Percentiles rank a stretch among this genome's conserved stretches.
Conservation (phyloP, 768 basidiomycete genomes). For the Boletus edulis region DNA sequence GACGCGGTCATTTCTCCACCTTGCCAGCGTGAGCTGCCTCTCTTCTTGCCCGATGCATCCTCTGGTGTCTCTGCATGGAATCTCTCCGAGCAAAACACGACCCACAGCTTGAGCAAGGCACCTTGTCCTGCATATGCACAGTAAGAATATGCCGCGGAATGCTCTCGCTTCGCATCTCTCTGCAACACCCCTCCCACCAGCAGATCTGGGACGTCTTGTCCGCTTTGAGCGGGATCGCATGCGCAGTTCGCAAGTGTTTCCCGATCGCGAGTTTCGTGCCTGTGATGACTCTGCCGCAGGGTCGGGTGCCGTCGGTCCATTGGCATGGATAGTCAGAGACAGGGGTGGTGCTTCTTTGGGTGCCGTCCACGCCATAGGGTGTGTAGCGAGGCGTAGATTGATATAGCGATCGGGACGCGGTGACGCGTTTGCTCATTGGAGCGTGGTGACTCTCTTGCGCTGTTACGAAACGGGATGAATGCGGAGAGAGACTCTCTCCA, state of each 20-base stretch:
- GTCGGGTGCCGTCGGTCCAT: background rate
- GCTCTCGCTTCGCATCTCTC: conserved; percentile 24
- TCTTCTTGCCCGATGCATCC: background rate
- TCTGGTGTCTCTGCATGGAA: conserved; percentile 25
- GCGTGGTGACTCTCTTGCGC: background rate
- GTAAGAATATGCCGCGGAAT: conserved; percentile 24
- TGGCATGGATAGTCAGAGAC: conserved; percentile 1
- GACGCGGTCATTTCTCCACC: background rate
- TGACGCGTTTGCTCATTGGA: background rate
- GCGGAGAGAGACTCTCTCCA: background rate
- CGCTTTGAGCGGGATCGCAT: conserved; percentile 5
- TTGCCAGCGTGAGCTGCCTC: background rate
- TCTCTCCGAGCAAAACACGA: conserved; percentile 23
- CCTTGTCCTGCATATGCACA: conserved; percentile 22
- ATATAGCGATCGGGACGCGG: background rate
- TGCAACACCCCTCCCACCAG: conserved; percentile 17
- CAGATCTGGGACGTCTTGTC: conserved; percentile 12
- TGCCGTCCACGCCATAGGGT: conserved; percentile 4
- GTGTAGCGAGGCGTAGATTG: background rate
- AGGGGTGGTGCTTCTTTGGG: background rate
- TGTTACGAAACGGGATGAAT: background rate
- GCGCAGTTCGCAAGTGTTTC: conserved; percentile 8
- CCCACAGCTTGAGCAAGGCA: conserved; percentile 15
- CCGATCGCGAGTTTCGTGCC: conserved; percentile 11
- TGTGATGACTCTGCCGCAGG: background rate